Evolutionary conservation across 805 yeast species (phyloP), one percentile per base, ranked within the genome.

Genomic region (Cephaloascus albidus): DNA sequence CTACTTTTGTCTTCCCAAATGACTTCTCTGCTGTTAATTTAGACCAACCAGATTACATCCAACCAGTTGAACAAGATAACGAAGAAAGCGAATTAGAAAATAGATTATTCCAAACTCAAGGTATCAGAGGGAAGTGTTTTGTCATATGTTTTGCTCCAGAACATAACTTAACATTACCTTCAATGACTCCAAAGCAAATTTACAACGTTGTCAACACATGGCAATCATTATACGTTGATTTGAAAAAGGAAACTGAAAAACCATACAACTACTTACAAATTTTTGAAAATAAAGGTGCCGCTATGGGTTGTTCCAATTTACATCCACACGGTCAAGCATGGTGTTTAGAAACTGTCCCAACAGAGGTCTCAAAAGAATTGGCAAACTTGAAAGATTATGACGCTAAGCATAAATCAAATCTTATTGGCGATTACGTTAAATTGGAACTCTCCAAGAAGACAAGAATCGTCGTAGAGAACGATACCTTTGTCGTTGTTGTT

Each of bases 271-370:
- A 82, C 57, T 58, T 81, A 43, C 88, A 81, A 59, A 78, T 82
- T 32, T 82, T 82, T 53, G 90, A 82, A 54, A 82, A 82, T 55
- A 82, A 82, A 57, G 89, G 89, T 23, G 65, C 78, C 33, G 82
- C 85, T 4, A 82, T 82, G 89, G 89, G 89, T 32, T 82, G 89
- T 52, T 81, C 87, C 3, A 82, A 82, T 52, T 82, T 86, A 2
- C 90, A 82, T 57, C 88, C 89, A 5, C 90, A 82, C 52, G 86
- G 89, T 20, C 90, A 82, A 60, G 85, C 83, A 12, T 82, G 90
- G 90, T 75, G 82, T 57, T 63, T 81, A 40, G 79, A 72, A 45
- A 56, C 67, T 4, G 61, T 81, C 12, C 89, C 90, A 4, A 74
- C 74, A 28, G 88, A 81, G 58, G 84, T 83, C 8, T 67, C 64